A percentile compares a stretch with the other conserved stretches of the same genome.
Evolutionary conservation across 2,329 filamentous ascomycete species (phyloP).

Genomic region (Graphilbum fragrans): DNA sequence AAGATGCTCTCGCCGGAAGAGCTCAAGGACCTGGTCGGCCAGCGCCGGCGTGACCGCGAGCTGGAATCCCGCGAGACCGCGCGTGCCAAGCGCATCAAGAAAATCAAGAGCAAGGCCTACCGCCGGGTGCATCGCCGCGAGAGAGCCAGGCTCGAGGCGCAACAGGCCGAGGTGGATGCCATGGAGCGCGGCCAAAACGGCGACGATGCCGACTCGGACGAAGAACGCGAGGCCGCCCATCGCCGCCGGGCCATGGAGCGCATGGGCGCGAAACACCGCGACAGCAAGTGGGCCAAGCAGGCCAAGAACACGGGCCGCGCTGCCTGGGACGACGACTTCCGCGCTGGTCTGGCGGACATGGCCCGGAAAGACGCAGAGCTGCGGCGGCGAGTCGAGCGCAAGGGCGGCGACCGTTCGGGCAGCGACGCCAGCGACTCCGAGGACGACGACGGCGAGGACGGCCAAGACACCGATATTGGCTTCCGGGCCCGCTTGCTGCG

Average conservation of each 20-base stretch:
- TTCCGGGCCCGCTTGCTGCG: constrained; percentile 36
- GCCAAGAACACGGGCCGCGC: constrained; percentile 67
- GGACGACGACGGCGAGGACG: constrained; percentile 41
- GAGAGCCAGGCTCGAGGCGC: constrained; percentile 39
- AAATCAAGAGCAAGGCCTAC: constrained; percentile 97
- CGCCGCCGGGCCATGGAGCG: constrained; percentile 70
- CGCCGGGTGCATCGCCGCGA: constrained; percentile 82
- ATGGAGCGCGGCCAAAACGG: constrained; percentile 49
- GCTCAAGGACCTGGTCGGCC: constrained; percentile 57
- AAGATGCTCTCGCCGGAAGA: constrained; percentile 53
- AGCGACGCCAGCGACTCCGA: constrained; percentile 17
- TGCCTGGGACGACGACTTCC: constrained; percentile 81
- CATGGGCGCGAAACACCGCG: constrained; percentile 73
- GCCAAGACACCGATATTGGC: constrained; percentile 46
- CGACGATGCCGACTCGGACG: constrained; percentile 53
- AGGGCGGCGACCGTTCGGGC: constrained; percentile 19
- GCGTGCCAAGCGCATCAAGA: constrained; percentile 85
- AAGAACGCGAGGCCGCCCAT: constrained; percentile 53
- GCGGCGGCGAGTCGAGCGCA: constrained; percentile 66
- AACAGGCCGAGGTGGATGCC: constrained; percentile 35
- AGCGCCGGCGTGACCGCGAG: constrained; percentile 71
- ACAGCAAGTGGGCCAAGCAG: constrained; percentile 87
- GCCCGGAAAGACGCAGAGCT: constrained; percentile 74
- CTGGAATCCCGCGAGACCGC: constrained; percentile 80
- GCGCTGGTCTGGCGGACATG: constrained; percentile 67